A percentile compares a stretch with the other conserved stretches of the same genome.
Evolutionary conservation across 495 filamentous ascomycete genomes (phyloP).

Genomic region (Penicillium subrubescens): DNA sequence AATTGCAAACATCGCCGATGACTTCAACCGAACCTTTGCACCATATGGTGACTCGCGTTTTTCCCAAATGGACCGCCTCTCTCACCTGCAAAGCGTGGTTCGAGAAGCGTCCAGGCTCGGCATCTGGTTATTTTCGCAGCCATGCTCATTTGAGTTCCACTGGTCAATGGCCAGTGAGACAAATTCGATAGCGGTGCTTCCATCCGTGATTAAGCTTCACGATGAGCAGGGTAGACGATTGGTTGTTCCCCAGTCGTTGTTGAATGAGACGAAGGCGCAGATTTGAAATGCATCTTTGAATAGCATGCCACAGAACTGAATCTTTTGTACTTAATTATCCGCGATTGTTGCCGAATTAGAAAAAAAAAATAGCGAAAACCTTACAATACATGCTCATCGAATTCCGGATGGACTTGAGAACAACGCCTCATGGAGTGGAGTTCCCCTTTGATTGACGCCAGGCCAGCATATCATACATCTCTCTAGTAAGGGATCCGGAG

Average conservation of each 20-base stretch:
- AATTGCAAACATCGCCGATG: conserved; percentile 11
- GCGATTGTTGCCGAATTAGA: background rate
- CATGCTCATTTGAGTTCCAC: conserved; percentile 25
- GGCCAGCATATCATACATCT: conserved; percentile 28
- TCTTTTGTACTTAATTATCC: background rate
- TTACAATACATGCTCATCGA: background rate
- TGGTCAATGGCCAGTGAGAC: conserved; percentile 12
- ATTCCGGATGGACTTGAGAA: background rate
- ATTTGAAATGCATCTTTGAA: background rate
- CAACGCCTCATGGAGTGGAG: background rate
- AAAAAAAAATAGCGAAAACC: background rate
- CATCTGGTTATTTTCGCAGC: conserved; percentile 31
- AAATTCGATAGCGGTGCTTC: conserved; percentile 15
- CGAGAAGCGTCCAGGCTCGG: conserved; percentile 23
- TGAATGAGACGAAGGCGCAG: conserved; percentile 9
- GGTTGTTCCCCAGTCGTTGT: conserved; percentile 14
- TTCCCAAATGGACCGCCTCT: conserved; percentile 12
- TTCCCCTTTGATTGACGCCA: conserved; percentile 27
- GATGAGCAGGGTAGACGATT: conserved; percentile 27
- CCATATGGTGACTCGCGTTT: conserved; percentile 21
- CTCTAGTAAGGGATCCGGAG: conserved; percentile 5
- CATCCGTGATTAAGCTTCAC: conserved; percentile 22
- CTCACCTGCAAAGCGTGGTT: conserved; percentile 22
- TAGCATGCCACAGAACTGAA: background rate
- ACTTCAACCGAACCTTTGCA: conserved; percentile 25